Percentiles rank a stretch among this genome's conserved stretches.
Conservation (phyloP, 768 basidiomycete genomes). For the Clathrus columnatus region DNA sequence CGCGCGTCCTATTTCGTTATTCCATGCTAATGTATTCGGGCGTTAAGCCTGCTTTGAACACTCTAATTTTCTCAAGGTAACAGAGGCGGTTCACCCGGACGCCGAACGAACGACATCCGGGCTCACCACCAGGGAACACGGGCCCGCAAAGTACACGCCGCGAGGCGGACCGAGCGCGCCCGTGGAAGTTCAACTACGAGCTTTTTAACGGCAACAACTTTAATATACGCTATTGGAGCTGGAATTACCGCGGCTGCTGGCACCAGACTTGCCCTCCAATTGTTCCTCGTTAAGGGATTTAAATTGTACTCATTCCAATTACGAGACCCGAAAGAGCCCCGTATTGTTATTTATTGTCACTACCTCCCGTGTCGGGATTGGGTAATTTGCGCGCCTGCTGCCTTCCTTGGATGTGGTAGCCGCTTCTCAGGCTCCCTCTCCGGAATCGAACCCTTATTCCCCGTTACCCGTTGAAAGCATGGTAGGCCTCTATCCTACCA, state of each 20-base stretch:
- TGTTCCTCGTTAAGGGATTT: slow-evolving; percentile 38
- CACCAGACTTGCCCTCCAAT: slow-evolving; percentile 39
- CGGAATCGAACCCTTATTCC: slow-evolving; percentile 49
- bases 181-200: slow-evolving; percentile 31
- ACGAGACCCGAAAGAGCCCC: slow-evolving; percentile 33
- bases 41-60: slow-evolving; percentile 70
- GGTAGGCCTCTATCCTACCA: slow-evolving; percentile 69
- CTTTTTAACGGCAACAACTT: slow-evolving; percentile 40
- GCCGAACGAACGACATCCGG: slow-evolving; percentile 59
- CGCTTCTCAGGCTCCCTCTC: slow-evolving; percentile 23
- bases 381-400: slow-evolving; percentile 32
- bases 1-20: slow-evolving; percentile 76
- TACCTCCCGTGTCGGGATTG: too few relatives aligned
- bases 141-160: slow-evolving; percentile 58
- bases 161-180: slow-evolving; percentile 55
- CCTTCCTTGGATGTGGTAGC: slow-evolving; percentile 31
- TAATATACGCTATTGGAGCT: slow-evolving; percentile 32
- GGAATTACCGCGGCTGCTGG: slow-evolving; percentile 29
- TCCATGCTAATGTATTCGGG: slow-evolving; percentile 78
- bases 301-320: slow-evolving; percentile 40
- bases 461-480: slow-evolving; percentile 73
- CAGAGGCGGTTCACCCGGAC: slow-evolving; percentile 66
- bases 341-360: slow-evolving; percentile 38
- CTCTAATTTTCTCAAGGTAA: slow-evolving; percentile 81
- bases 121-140: slow-evolving; percentile 67